Evolutionary conservation across 768 basidiomycete species (phyloP).

Genomic region (Boletus tomentosulus): DNA sequence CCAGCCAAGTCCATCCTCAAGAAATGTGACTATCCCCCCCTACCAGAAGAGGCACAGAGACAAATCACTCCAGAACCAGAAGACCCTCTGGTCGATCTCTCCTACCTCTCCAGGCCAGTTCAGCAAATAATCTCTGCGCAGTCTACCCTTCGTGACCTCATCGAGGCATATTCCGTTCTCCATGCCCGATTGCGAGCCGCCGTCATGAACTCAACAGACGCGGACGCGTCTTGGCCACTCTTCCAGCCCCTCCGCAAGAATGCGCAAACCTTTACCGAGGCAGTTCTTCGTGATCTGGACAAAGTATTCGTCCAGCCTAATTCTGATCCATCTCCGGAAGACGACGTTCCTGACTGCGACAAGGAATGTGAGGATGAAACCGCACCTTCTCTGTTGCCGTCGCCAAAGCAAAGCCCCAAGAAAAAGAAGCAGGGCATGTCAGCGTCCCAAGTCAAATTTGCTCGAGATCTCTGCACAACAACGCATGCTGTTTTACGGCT

Average conservation of each 20-base stretch:
- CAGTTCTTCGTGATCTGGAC: constrained; percentile 64
- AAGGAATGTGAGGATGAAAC: constrained; percentile 25
- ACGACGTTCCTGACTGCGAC: constrained; percentile 22
- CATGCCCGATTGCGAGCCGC: constrained; percentile 56
- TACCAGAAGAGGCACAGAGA: constrained; percentile 45
- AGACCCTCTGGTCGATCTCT: constrained; percentile 57
- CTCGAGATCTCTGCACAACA: constrained; percentile 73
- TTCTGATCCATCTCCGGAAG: constrained; percentile 15
- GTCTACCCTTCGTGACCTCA: constrained; percentile 52
- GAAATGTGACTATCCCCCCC: constrained; percentile 35
- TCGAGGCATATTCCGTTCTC: constrained; percentile 71
- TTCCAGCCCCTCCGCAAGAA: constrained; percentile 67
- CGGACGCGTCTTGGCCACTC: constrained; percentile 63
- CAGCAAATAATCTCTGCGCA: constrained; percentile 49
- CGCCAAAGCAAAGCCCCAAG: constrained; percentile 62
- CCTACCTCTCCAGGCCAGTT: constrained; percentile 65
- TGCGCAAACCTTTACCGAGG: constrained; percentile 45
- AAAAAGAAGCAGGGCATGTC: constrained; percentile 61
- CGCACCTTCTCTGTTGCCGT: constrained; percentile 46
- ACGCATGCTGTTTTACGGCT: constrained; percentile 68
- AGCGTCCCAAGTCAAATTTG: constrained; percentile 73
- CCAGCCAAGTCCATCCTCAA: constrained; percentile 73
- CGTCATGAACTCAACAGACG: constrained; percentile 42
- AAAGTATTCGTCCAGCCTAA: constrained; percentile 61
- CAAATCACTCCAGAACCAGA: constrained; percentile 75